These are phyloP conservation scores for Paraglomus brasilianum DNA, from an alignment of 192 early-diverging fungal genomes.

Conservation along the genomic window DNA sequence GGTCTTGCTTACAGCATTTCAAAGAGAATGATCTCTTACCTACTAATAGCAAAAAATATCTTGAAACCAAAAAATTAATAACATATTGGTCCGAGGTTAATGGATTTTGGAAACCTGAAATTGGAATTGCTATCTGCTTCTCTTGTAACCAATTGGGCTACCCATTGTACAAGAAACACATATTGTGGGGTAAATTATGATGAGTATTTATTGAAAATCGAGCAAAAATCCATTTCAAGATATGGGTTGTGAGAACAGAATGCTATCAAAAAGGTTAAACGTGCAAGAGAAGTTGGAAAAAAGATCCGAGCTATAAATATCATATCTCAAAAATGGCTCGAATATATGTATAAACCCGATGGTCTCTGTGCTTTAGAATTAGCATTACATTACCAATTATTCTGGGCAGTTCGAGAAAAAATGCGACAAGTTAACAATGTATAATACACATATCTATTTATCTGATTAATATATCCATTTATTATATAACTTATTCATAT, in stretches of 20 bases:
- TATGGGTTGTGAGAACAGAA: slow-evolving; percentile 1
- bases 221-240: not conserved
- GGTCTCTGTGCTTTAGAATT: slow-evolving; percentile 11
- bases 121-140: slow-evolving; percentile 26
- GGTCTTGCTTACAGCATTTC: slow-evolving; percentile 3
- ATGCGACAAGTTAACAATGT: no score
- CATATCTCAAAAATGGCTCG: slow-evolving; percentile 5
- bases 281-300: not conserved
- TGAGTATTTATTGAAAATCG: not conserved
- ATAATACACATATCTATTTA: no score
- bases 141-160: slow-evolving; percentile 28
- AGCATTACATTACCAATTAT: slow-evolving; percentile 2
- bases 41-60: slow-evolving; percentile 26
- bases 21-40: slow-evolving; percentile 19
- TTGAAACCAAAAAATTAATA: slow-evolving; percentile 25
- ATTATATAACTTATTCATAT: no score
- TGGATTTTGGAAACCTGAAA: slow-evolving; percentile 28
- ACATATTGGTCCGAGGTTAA: slow-evolving; percentile 23
- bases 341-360: slow-evolving; percentile 3
- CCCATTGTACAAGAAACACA: no score
- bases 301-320: slow-evolving; percentile 1
- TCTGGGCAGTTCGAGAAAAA: slow-evolving; percentile 5
- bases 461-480: no score
- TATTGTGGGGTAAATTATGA: no score
- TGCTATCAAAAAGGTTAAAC: slow-evolving; percentile 3